These are phyloP conservation scores for Auricularia auricula-judae DNA, from an alignment of 768 basidiomycete species.

Conservation along the genomic window DNA sequence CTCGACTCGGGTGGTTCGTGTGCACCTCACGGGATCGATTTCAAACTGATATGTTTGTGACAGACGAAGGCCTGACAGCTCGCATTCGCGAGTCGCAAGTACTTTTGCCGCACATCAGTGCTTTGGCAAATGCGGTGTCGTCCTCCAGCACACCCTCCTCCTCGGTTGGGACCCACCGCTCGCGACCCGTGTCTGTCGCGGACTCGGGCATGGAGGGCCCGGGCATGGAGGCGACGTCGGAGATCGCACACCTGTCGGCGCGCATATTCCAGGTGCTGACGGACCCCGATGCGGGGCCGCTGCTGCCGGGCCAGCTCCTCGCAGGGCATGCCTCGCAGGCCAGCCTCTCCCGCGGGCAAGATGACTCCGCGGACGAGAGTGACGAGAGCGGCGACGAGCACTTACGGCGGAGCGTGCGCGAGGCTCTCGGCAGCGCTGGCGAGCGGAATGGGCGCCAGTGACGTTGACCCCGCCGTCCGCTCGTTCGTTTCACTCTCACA, in stretches of 20 bases:
- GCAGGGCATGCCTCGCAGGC: slow-evolving; percentile 32
- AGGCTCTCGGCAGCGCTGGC: slow-evolving; percentile 44
- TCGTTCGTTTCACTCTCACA: too few relatives aligned
- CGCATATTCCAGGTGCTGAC: slow-evolving; percentile 85
- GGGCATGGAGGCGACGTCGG: slow-evolving; percentile 66
- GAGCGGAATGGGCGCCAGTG: neutral
- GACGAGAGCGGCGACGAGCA: slow-evolving; percentile 20
- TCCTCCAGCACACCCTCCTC: slow-evolving; percentile 59
- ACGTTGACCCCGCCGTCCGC: neutral
- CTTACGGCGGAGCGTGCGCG: slow-evolving; percentile 68
- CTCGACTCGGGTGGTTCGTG: slow-evolving; percentile 82
- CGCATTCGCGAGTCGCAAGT: slow-evolving; percentile 80
- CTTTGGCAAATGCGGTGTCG: slow-evolving; percentile 49
- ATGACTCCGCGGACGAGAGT: neutral
- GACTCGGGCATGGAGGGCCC: slow-evolving; percentile 50
- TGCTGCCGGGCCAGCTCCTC: slow-evolving; percentile 33
- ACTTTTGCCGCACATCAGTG: slow-evolving; percentile 77
- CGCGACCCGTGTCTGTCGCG: slow-evolving; percentile 46
- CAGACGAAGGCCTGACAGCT: slow-evolving; percentile 80
- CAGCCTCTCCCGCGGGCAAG: slow-evolving; percentile 15
- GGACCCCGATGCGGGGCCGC: slow-evolving; percentile 35
- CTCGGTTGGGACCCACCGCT: slow-evolving; percentile 56
- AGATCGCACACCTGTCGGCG: slow-evolving; percentile 77
- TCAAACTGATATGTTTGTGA: neutral
- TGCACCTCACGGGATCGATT: too few relatives aligned